These are phyloP conservation scores for Gnaphalium uliginosum DNA, from an alignment of 129 eudicot species.

Conservation along the genomic window DNA sequence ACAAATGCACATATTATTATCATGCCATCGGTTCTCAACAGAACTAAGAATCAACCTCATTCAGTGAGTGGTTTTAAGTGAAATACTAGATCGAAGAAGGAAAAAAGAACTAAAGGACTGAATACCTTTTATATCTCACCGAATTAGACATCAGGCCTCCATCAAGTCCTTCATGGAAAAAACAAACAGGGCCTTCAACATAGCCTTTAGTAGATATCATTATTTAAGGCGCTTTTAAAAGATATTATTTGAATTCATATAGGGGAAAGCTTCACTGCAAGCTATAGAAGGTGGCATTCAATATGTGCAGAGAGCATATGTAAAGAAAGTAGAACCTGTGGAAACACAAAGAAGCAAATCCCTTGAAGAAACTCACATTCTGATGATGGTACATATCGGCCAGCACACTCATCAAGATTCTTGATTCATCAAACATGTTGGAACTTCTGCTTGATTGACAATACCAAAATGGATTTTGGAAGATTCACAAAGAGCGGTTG, in stretches of 20 bases:
- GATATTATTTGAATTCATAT: no score
- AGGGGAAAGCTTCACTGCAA: no score
- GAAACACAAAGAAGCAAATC: no score
- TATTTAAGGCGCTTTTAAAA: no score
- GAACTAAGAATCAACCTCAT: not conserved
- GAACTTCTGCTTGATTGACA: conserved; percentile 1
- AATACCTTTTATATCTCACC: not conserved
- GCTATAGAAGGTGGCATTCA: no score
- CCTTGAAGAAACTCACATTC: not conserved
- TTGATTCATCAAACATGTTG: not conserved
- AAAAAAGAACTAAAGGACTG: not conserved
- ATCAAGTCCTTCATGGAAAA: not conserved
- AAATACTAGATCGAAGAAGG: not conserved
- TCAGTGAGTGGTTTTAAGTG: not conserved
- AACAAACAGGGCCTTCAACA: not conserved
- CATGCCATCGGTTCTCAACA: not conserved
- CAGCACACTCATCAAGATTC: conserved; percentile 1
- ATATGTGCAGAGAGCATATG: no score
- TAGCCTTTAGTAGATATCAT: no score
- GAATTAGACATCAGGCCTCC: not conserved
- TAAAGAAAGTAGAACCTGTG: no score
- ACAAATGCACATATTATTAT: not conserved
- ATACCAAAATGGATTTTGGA: not conserved
- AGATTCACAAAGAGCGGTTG: not conserved
- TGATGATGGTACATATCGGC: not conserved